These are phyloP conservation scores for Neurospora discreta DNA, from an alignment of 495 filamentous ascomycete genomes.

Conservation along the genomic window DNA sequence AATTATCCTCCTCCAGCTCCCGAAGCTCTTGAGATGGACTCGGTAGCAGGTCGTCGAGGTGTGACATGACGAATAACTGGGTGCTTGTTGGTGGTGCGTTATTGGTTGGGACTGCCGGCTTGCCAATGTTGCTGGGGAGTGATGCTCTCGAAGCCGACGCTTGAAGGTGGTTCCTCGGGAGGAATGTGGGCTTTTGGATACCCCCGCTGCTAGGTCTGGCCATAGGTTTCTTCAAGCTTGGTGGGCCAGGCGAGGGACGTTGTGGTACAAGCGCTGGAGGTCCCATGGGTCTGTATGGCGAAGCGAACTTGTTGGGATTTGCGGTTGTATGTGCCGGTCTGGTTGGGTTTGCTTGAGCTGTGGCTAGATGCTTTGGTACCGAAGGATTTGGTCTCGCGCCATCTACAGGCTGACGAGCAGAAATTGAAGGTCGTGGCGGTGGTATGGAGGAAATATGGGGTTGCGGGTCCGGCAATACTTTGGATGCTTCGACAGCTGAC, in stretches of 20 bases:
- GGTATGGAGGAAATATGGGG: background rate
- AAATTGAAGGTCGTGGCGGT: background rate
- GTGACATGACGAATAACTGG: background rate
- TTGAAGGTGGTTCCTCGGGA: constrained; percentile 2
- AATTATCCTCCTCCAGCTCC: constrained; percentile 25
- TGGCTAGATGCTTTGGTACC: background rate
- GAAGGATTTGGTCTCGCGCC: background rate
- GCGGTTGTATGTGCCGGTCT: background rate
- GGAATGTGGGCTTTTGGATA: background rate
- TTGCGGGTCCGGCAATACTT: background rate
- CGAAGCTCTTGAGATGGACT: constrained; percentile 34
- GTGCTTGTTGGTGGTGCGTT: background rate
- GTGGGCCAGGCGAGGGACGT: background rate
- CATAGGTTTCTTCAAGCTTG: background rate
- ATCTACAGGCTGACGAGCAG: background rate
- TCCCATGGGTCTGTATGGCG: background rate
- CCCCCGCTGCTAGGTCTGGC: background rate
- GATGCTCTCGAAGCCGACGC: background rate
- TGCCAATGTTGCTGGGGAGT: background rate
- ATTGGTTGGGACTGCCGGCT: background rate
- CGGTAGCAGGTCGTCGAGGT: constrained; percentile 39
- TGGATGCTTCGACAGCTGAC: background rate
- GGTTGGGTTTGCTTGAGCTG: background rate
- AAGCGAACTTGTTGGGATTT: background rate
- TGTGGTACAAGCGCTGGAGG: background rate